phyloP scores from a whole-genome alignment of 805 yeast genomes.

The Blastobotrys terrestris region DNA sequence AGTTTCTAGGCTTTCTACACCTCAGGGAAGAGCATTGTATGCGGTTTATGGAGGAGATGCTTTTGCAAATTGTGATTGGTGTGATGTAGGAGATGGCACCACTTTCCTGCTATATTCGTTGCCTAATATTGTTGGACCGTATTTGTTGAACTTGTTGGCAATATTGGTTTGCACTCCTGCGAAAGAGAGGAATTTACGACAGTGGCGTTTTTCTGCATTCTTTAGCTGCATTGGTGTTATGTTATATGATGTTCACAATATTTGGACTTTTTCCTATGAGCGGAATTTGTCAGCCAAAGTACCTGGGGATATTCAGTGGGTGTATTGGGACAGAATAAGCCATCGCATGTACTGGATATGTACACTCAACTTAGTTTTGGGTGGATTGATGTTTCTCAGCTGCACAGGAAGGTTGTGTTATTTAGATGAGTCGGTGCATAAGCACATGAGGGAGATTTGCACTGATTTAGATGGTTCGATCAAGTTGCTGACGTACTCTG shows the following conservation, averaged over 20 bases:
- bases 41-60: conserved; percentile 21
- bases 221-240: neutral
- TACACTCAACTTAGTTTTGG: conserved; percentile 9
- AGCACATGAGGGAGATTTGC: neutral
- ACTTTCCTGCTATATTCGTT: conserved; percentile 15
- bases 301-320: conserved; percentile 13
- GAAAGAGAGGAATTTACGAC: conserved; percentile 5
- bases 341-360: conserved; percentile 12
- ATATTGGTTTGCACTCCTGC: conserved; percentile 14
- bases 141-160: conserved; percentile 13
- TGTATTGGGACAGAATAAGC: conserved; percentile 15
- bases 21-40: conserved; percentile 15
- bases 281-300: neutral
- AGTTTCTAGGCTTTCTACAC: conserved; percentile 10
- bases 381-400: conserved; percentile 9
- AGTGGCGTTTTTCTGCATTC: conserved; percentile 9
- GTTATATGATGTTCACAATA: neutral
- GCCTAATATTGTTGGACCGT: conserved; percentile 16
- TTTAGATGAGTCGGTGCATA: neutral
- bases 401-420: conserved; percentile 15
- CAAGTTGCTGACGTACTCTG: neutral
- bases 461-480: neutral
- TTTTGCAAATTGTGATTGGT: conserved; percentile 20
- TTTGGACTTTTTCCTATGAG: neutral
- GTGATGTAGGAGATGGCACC: conserved; percentile 5